phyloP scores from a whole-genome alignment of 75 land plant genomes.

The Pinus tabuliformis region DNA sequence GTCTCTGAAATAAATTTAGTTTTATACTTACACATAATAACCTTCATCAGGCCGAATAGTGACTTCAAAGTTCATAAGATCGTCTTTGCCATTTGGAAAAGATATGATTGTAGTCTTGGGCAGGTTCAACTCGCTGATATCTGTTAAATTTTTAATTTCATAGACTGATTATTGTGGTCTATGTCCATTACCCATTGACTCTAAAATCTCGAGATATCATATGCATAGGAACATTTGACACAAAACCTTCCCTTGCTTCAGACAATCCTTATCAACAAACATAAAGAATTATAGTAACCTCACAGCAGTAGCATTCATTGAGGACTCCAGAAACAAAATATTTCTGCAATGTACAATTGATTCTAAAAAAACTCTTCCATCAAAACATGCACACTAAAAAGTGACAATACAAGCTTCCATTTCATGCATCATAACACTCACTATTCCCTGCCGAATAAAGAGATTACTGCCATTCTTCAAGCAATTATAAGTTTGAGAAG shows the following conservation, averaged over 20 bases:
- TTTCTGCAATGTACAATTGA: neutral
- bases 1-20: neutral
- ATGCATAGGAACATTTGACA: too few species aligned
- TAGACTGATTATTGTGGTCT: too few species aligned
- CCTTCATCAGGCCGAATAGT: slow-evolving; percentile 57
- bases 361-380: neutral
- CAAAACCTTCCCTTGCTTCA: neutral
- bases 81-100: slow-evolving; percentile 68
- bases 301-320: neutral
- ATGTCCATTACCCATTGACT: too few species aligned
- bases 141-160: slow-evolving; percentile 16
- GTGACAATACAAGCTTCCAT: too few species aligned
- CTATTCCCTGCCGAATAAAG: too few species aligned
- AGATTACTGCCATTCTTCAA: too few species aligned
- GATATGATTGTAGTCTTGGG: slow-evolving; percentile 46
- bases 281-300: neutral
- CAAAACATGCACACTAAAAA: neutral
- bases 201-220: too few species aligned
- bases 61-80: slow-evolving; percentile 61
- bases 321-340: neutral
- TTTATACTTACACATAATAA: slow-evolving; percentile 48
- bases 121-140: slow-evolving; percentile 62
- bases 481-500: too few species aligned
- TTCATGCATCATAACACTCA: too few species aligned
- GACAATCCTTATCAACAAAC: neutral